Evolutionary conservation across 371 early-diverging fungal species (phyloP).

Genomic region (Mucor circinelloides): DNA sequence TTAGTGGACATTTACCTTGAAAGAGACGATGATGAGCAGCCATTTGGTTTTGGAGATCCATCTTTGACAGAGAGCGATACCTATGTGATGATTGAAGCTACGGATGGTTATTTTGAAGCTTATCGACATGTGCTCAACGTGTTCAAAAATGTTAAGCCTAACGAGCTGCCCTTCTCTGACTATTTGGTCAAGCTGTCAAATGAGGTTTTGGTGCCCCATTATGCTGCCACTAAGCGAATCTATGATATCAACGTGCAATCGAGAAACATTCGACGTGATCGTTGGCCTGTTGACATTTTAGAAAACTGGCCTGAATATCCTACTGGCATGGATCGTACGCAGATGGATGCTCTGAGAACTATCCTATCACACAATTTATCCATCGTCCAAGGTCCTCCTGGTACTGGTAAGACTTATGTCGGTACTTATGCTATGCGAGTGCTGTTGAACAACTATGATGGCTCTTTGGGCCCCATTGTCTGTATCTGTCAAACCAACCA

Average conservation of each 20-base stretch:
- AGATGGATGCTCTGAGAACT: slow-evolving; percentile 56
- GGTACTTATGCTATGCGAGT: slow-evolving; percentile 65
- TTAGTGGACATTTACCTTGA: slow-evolving; percentile 58
- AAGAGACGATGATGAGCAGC: slow-evolving; percentile 39
- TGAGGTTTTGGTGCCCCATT: slow-evolving; percentile 26
- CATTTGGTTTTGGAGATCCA: slow-evolving; percentile 50
- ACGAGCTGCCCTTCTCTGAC: slow-evolving; percentile 15
- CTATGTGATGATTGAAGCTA: slow-evolving; percentile 53
- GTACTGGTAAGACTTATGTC: slow-evolving; percentile 74
- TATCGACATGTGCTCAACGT: slow-evolving; percentile 49
- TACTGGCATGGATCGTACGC: slow-evolving; percentile 49
- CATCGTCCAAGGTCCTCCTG: slow-evolving; percentile 72
- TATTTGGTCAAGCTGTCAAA: slow-evolving; percentile 29
- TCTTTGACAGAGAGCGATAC: slow-evolving; percentile 31
- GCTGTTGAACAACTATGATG: slow-evolving; percentile 50
- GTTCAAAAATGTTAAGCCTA: slow-evolving; percentile 12
- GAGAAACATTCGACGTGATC: not conserved
- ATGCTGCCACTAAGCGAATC: slow-evolving; percentile 35
- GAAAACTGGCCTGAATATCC: slow-evolving; percentile 35
- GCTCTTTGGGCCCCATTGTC: slow-evolving; percentile 55
- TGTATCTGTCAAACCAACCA: slow-evolving; percentile 76
- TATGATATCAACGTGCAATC: slow-evolving; percentile 37
- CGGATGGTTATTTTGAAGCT: slow-evolving; percentile 57
- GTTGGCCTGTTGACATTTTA: slow-evolving; percentile 34
- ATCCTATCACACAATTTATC: slow-evolving; percentile 56